Evolutionary conservation across 2,329 filamentous ascomycete species (phyloP).

Genomic region (Capronia coronata): DNA sequence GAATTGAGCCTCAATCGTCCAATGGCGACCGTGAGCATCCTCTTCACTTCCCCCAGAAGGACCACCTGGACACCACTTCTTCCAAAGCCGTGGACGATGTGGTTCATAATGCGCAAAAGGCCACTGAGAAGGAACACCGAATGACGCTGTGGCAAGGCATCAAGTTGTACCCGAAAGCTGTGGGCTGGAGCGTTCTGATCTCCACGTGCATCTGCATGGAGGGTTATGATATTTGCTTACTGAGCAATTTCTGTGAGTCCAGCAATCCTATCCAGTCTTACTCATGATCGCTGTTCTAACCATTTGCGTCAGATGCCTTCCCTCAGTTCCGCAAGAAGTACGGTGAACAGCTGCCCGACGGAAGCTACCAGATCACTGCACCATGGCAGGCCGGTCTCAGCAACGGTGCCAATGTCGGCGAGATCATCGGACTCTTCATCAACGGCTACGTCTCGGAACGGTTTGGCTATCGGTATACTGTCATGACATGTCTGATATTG

Average conservation of each 20-base stretch:
- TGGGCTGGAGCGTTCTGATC: conserved; percentile 75
- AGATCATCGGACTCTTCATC: conserved; percentile 45
- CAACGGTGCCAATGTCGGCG: conserved; percentile 31
- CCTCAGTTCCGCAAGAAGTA: conserved; percentile 33
- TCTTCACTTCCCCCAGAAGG: conserved; percentile 13
- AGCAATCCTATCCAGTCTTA: neutral
- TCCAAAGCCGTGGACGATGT: conserved; percentile 28
- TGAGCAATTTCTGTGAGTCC: conserved; percentile 25
- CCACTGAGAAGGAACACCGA: conserved; percentile 47
- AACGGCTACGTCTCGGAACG: conserved; percentile 48
- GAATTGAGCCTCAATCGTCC: conserved; percentile 7
- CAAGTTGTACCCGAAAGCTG: conserved; percentile 77
- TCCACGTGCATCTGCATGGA: conserved; percentile 92
- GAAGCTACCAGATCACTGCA: conserved; percentile 30
- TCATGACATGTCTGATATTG: conserved; percentile 43
- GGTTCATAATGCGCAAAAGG: conserved; percentile 38
- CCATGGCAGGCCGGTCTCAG: conserved; percentile 33
- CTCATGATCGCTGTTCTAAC: neutral
- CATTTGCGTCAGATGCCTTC: conserved; percentile 29
- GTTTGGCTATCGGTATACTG: conserved; percentile 48
- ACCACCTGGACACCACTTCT: conserved; percentile 10
- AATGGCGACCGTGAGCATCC: conserved; percentile 6
- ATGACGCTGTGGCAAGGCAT: conserved; percentile 73
- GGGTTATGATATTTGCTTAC: conserved; percentile 58
- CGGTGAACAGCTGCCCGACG: conserved; percentile 28